Evolutionary conservation across 805 yeast species (phyloP), one percentile per base, ranked within the genome.

Genomic region (Wickerhamomyces rabaulensis): DNA sequence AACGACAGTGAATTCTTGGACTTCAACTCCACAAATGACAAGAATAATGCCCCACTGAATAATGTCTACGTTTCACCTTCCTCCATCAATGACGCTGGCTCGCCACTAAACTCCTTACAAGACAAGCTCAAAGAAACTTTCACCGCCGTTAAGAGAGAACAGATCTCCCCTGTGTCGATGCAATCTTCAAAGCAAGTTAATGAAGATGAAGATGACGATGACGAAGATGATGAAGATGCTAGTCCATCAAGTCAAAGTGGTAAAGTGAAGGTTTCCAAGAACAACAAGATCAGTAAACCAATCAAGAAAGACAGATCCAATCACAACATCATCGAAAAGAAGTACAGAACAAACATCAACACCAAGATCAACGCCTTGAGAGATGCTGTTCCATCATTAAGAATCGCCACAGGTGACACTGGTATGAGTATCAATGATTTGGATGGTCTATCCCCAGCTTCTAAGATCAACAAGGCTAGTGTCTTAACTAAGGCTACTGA

Each of bases 311-410:
- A 75, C 46, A 76, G 83, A 64, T 73, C 82, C 1, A 76, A 87
- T 8, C 95, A 87, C 65, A 87, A 86, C 58, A 79, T 84, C 72
- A 82, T 87, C 54, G 95, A 87, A 61, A 86, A 86, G 66, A 82
- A 84, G 58, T 87, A 87, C 64, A 66, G 95, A 54, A 82, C 87
- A 19, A 86, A 87, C 58, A 84, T 87, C 53, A 87, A 85, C 57
- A 71, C 83, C 45, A 84, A 82, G 62, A 85, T 87, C 41, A 53
- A 77, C 29, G 84, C 82, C 39, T 73, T 87, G 27, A 71, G 89
- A 58, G 85, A 85, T 54, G 84, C 88, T 3, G 95, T 87, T 16
- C 95, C 95, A 3, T 67, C 94, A 3, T 69, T 87, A 44, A 73
- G 89, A 54, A 79, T 83, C 35, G 83, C 83, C 8, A 70, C 79